phyloP scores from a whole-genome alignment of 1,284 basidiomycete species.

The Trichosporon inkin region DNA sequence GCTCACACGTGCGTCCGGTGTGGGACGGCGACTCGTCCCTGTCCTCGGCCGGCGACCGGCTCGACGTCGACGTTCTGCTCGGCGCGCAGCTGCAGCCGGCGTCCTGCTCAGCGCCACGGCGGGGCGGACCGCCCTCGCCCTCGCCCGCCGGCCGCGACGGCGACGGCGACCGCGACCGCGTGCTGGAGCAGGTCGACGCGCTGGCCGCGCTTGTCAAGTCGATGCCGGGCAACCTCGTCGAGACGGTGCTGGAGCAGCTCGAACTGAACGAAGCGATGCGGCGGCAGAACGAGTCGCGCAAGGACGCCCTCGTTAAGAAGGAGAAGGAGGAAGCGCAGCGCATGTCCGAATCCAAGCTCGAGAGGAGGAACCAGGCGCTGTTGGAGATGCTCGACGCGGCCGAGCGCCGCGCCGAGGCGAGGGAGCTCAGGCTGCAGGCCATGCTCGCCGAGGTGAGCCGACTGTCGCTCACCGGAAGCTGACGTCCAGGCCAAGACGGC shows the following conservation, averaged over 20 bases:
- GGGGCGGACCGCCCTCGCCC: background rate
- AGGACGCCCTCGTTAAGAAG: background rate
- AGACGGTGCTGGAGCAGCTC: background rate
- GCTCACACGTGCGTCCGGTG: constrained; percentile 1
- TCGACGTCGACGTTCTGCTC: constrained; percentile 8
- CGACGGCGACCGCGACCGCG: background rate
- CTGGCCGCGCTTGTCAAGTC: constrained; percentile 6
- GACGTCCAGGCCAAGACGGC: constrained; percentile 18
- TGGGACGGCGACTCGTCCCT: background rate
- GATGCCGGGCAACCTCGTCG: constrained; percentile 6
- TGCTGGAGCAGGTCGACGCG: constrained; percentile 12
- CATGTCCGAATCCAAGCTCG: background rate
- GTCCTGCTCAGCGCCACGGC: background rate
- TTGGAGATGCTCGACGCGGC: constrained; percentile 18
- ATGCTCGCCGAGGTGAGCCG: constrained; percentile 21
- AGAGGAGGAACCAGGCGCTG: constrained; percentile 10
- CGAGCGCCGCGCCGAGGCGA: constrained; percentile 15
- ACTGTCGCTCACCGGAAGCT: background rate
- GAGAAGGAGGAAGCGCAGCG: background rate
- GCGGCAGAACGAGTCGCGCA: background rate
- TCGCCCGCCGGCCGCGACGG: background rate
- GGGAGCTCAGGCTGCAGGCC: constrained; percentile 18
- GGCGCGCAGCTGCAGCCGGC: background rate
- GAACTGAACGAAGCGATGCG: background rate
- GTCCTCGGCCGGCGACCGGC: background rate